A percentile compares a stretch with the other conserved stretches of the same genome.
These are phyloP conservation scores for Erodium moschatum DNA, from an alignment of 441 rosid species.

Conservation along the genomic window DNA sequence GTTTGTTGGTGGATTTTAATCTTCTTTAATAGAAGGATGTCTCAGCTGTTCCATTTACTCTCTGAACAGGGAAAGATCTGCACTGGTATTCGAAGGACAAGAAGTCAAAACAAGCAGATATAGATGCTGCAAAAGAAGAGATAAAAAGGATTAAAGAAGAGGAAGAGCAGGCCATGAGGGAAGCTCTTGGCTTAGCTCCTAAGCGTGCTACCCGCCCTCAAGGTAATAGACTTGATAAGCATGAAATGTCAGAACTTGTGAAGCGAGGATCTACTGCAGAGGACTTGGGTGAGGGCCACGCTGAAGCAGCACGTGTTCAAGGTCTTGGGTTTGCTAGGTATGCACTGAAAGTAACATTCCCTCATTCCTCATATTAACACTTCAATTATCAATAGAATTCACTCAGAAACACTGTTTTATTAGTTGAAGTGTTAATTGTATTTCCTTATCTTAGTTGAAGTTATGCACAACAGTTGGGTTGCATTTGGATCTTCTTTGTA, in stretches of 20 bases:
- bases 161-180: slow-evolving; percentile 97
- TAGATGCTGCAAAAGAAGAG: slow-evolving; percentile 41
- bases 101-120: slow-evolving; percentile 32
- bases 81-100: slow-evolving; percentile 85
- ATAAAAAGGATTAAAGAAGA: slow-evolving; percentile 79
- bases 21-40: neutral
- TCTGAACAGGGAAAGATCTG: slow-evolving; percentile 72
- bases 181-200: slow-evolving; percentile 94
- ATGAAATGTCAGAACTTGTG: slow-evolving; percentile 79
- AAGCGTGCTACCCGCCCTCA: slow-evolving; percentile 63
- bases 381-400: neutral
- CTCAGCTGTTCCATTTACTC: slow-evolving; percentile 1
- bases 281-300: slow-evolving; percentile 90
- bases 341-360: neutral
- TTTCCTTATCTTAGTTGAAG: too few relatives aligned
- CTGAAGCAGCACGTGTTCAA: slow-evolving; percentile 77
- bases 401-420: neutral
- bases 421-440: neutral
- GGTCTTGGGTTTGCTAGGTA: slow-evolving; percentile 91
- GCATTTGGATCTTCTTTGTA: too few relatives aligned
- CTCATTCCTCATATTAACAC: neutral
- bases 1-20: neutral
- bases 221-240: slow-evolving; percentile 85
- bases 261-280: slow-evolving; percentile 89
- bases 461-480: too few relatives aligned